Base-by-base conservation (phyloP, 2,329 filamentous ascomycete species). In the Hypoxylon sp. region DNA sequence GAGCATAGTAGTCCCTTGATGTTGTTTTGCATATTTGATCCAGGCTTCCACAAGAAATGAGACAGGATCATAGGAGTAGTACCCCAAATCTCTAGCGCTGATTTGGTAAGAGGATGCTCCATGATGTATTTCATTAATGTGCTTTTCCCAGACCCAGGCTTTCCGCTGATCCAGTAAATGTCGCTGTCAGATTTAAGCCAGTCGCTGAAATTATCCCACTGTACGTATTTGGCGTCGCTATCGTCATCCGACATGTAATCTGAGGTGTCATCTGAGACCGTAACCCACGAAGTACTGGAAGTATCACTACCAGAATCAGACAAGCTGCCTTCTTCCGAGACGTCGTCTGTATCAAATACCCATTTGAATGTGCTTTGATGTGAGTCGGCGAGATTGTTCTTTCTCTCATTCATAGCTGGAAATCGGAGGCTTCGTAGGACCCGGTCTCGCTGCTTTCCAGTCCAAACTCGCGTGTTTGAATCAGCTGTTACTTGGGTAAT, bases 111-210 rank as follows among this genome's bases (percentile, higher is more conserved):
- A 22, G 39, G 42, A 10, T 33, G 55, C 9, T 54, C 42, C 5
- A 60, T 3, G 33, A 72, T 14, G 26, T 59, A 73, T 14, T 66
- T 72, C 14, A 70, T 29, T 3, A 72, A 44, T n/a, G 70, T 72
- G n/a, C 64, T 67, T 44, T 72, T 72, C 0, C 71, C 67, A 1
- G 71, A 73, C 8, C 64, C 58, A 1, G 71, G 64, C 39, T 72
- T 73, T 13, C 70, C 69, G 13, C 48, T 70, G 17, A 72, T 63
- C 67, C 71, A 70, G 37, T 70, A 73, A 3, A 70, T 46, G 8
- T 52, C 17, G 22, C 51, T 47, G 10, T 65, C 54, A 24, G 68
- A 65, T 24, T 44, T 65, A 5, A 68, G 53, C 68, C 65, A 70
- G 22, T 70, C 61, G n/a, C n/a, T 29, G 22, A 70, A 61, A 29